phyloP scores from a whole-genome alignment of 306 rosid genomes.

The Vigna unguiculata region DNA sequence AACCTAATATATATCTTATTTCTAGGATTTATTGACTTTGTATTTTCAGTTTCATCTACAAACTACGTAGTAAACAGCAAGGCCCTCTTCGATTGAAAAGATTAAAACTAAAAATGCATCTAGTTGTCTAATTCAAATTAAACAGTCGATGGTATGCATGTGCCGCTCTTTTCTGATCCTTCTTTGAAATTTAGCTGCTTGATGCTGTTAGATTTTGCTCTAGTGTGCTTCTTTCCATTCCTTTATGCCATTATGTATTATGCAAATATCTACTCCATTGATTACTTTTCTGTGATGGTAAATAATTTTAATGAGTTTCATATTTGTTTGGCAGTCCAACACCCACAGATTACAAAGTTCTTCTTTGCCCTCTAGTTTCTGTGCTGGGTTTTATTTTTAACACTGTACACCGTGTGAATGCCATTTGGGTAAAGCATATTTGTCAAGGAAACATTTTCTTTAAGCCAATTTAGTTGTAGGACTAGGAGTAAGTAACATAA shows the following conservation, averaged over 20 bases:
- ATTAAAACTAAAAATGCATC: background rate
- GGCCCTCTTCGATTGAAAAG: constrained; percentile 11
- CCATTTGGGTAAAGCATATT: no score
- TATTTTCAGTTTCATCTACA: constrained; percentile 31
- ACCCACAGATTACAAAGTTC: no score
- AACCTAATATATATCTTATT: background rate
- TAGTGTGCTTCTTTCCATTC: background rate
- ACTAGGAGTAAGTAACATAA: no score
- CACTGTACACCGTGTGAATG: no score
- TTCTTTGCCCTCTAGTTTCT: no score
- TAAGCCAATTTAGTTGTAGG: no score
- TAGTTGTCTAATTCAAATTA: background rate
- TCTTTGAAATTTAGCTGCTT: background rate
- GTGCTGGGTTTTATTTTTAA: no score
- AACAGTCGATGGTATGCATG: background rate
- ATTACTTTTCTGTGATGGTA: background rate
- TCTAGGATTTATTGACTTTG: constrained; percentile 5
- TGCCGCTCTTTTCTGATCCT: background rate
- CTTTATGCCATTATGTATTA: background rate
- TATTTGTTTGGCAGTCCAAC: background rate
- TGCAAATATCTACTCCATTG: background rate
- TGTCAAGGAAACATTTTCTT: no score
- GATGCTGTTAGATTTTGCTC: background rate
- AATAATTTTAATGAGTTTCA: background rate
- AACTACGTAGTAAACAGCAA: constrained; percentile 14